Conservation (phyloP, 2,329 filamentous ascomycete genomes). For the Aspergillus aculeatus region DNA sequence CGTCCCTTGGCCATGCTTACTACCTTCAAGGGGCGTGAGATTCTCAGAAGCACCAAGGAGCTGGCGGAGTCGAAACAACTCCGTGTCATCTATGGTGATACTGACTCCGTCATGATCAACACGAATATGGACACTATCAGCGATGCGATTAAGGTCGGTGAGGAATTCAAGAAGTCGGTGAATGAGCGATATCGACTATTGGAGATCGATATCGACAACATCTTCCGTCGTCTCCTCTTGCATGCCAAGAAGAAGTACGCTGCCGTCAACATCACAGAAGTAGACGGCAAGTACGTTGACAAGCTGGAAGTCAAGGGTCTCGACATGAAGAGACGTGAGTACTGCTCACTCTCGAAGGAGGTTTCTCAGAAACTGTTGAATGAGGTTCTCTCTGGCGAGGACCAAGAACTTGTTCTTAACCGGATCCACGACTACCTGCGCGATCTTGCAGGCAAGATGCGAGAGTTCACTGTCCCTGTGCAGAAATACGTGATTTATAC, state of each 20-base stretch:
- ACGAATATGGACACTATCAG: slow-evolving; percentile 93
- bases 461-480: slow-evolving; percentile 68
- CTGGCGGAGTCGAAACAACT: slow-evolving; percentile 87
- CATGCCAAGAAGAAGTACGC: slow-evolving; percentile 99
- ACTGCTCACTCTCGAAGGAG: slow-evolving; percentile 92
- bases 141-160: slow-evolving; percentile 85
- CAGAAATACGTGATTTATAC: slow-evolving; percentile 98
- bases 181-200: slow-evolving; percentile 90
- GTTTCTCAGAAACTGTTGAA: slow-evolving; percentile 88
- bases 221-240: slow-evolving; percentile 87
- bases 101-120: slow-evolving; percentile 99
- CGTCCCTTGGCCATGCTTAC: slow-evolving; percentile 92
- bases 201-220: slow-evolving; percentile 97
- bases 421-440: slow-evolving; percentile 92
- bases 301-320: slow-evolving; percentile 98
- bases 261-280: slow-evolving; percentile 87
- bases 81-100: slow-evolving; percentile 97
- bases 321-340: slow-evolving; percentile 96
- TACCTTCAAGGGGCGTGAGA: slow-evolving; percentile 96
- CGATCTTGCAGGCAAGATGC: slow-evolving; percentile 82
- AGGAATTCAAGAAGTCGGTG: slow-evolving; percentile 91
- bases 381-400: slow-evolving; percentile 90
- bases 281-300: slow-evolving; percentile 85
- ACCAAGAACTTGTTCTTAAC: slow-evolving; percentile 80
- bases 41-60: slow-evolving; percentile 92